Base-by-base conservation (phyloP, 257 asterid species). In the Solanum corneliomulleri region DNA sequence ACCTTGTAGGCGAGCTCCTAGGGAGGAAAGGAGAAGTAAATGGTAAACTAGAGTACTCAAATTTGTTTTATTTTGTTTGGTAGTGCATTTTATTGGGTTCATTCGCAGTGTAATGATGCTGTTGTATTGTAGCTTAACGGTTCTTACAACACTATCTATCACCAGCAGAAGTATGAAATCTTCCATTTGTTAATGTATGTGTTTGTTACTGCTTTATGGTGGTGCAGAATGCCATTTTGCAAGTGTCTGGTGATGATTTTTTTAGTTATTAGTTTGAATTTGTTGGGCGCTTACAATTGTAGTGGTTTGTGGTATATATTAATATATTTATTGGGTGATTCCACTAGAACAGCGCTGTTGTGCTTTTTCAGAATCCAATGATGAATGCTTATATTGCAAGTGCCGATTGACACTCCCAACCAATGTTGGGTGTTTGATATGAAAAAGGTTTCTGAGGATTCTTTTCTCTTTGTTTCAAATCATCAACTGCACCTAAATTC, bases 371-470 rank as follows among this genome's bases (percentile, higher is more conserved):
- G 75, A 76, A 68, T 89, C 86, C 89, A 84, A 35, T 89, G 89
- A 89, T 29, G 89, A 86, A 66, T 35, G 58, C 74, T 84, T 11
- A 18, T 60, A n/a, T 72, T 89, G 86, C 88, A 75, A 86, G 91
- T 89, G 91, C 84, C 88, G 70, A 49, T 86, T 76, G 88, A 76
- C 69, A 52, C 70, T 64, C 14, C 39, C 15, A n/a, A 25, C 71
- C 47, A 27, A 42, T 29, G 29, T 23, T 20, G 69, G 87, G 83
- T 62, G 88, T 89, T 64, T 89, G 91, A 89, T 89, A 11, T 83
- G 68, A 89, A 83, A 86, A 52, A 44, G 62, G n/a, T 86, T 78
- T 75, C 86, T 76, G 90, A 80, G 88, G 85, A 88, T 70, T 64
- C 56, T 6, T 75, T 39, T 41, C 58, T 3, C 23, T 71, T 71